A percentile compares a stretch with the other conserved stretches of the same genome.
These are phyloP conservation scores for Dactylellina haptotyla DNA, from an alignment of 2,329 filamentous ascomycete genomes.

Conservation along the genomic window DNA sequence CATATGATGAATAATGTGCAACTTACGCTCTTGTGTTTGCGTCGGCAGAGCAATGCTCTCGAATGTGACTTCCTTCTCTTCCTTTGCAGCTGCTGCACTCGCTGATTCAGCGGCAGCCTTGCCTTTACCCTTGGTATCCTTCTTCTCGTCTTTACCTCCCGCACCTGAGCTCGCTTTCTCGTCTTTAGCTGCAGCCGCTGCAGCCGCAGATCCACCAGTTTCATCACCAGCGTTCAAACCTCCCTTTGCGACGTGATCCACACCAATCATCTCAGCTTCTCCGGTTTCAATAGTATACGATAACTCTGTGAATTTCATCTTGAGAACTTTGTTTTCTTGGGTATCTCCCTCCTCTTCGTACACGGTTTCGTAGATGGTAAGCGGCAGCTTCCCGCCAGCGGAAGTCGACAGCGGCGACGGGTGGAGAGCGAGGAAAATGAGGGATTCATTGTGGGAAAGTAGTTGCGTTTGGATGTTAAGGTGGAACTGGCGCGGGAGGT, in stretches of 20 bases:
- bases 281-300: slow-evolving; percentile 90
- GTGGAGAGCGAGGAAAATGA: slow-evolving; percentile 89
- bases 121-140: slow-evolving; percentile 58
- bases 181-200: slow-evolving; percentile 58
- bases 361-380: slow-evolving; percentile 89
- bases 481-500: slow-evolving; percentile 64
- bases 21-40: slow-evolving; percentile 72
- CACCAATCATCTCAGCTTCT: slow-evolving; percentile 96
- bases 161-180: slow-evolving; percentile 39
- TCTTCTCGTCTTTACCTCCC: slow-evolving; percentile 57
- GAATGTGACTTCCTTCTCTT: slow-evolving; percentile 52
- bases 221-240: slow-evolving; percentile 74
- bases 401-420: slow-evolving; percentile 64
- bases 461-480: slow-evolving; percentile 76
- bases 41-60: slow-evolving; percentile 63
- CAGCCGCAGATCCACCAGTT: slow-evolving; percentile 57
- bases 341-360: slow-evolving; percentile 74
- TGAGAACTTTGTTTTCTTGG: slow-evolving; percentile 59
- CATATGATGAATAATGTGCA: not conserved
- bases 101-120: slow-evolving; percentile 55
- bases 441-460: slow-evolving; percentile 79
- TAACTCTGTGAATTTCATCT: slow-evolving; percentile 81
- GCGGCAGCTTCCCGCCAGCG: slow-evolving; percentile 75
- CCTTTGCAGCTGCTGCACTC: slow-evolving; percentile 36
- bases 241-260: slow-evolving; percentile 89